These are phyloP conservation scores for Neohortaea acidophila DNA, from an alignment of 495 filamentous ascomycete genomes.

Conservation along the genomic window DNA sequence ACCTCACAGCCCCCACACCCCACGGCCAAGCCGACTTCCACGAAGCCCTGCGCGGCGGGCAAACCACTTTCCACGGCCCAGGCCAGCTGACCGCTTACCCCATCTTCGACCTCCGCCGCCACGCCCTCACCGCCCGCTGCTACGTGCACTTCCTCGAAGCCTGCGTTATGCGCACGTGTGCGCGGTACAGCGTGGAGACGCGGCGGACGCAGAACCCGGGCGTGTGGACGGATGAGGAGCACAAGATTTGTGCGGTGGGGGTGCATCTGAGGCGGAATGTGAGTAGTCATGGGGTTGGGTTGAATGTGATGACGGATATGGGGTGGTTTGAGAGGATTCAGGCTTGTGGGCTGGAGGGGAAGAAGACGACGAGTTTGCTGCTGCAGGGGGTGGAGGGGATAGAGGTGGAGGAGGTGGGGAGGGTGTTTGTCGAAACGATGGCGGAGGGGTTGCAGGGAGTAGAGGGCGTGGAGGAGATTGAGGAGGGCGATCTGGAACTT, in stretches of 20 bases:
- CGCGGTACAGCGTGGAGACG: conserved; percentile 39
- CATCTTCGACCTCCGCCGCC: conserved; percentile 54
- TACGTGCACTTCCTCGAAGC: conserved; percentile 66
- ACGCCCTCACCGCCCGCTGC: conserved; percentile 40
- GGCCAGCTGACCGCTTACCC: conserved; percentile 86
- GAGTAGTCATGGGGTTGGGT: conserved; percentile 68
- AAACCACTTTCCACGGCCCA: conserved; percentile 90
- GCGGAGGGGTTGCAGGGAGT: conserved; percentile 9
- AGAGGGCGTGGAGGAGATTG: conserved; percentile 3
- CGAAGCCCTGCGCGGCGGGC: conserved; percentile 65
- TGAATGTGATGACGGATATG: conserved; percentile 63
- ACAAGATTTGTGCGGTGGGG: conserved; percentile 77
- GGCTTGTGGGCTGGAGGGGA: conserved; percentile 71
- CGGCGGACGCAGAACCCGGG: conserved; percentile 65
- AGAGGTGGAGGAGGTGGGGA: conserved; percentile 21
- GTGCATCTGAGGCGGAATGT: conserved; percentile 77
- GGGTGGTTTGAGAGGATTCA: conserved; percentile 65
- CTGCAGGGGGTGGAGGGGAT: conserved; percentile 18
- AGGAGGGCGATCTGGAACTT: neutral
- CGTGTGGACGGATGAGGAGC: conserved; percentile 49
- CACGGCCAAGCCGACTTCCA: conserved; percentile 43
- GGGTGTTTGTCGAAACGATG: conserved; percentile 23
- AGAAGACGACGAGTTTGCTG: conserved; percentile 53
- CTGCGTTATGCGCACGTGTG: conserved; percentile 50
- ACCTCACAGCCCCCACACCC: conserved; percentile 25